These are phyloP conservation scores for Thalassiosira livingstoniorum DNA, from an alignment of 352 stramenopile genomes.

Conservation along the genomic window DNA sequence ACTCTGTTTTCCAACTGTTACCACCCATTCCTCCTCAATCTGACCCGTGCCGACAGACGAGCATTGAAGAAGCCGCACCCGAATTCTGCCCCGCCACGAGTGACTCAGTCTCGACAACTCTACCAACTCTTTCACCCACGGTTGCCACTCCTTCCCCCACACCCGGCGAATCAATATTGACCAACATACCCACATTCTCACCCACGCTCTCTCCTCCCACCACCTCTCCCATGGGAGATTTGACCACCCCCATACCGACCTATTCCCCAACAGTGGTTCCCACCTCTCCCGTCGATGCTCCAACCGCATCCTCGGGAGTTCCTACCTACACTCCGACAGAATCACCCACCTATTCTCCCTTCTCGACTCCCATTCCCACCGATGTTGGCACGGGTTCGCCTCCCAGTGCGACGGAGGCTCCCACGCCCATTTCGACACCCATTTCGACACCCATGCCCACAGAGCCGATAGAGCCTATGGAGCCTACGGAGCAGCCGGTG, in stretches of 20 bases:
- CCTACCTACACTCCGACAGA: neutral
- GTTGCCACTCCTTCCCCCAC: neutral
- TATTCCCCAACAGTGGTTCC: neutral
- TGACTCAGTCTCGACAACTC: too few species aligned
- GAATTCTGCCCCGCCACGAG: neutral
- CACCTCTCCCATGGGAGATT: neutral
- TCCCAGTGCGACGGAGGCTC: too few species aligned
- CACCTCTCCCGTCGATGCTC: neutral
- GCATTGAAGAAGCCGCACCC: neutral
- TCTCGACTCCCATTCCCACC: too few species aligned
- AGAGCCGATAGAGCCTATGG: too few species aligned
- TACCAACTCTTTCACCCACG: neutral
- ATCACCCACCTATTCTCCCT: neutral
- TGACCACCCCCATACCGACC: neutral
- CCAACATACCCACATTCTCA: too few species aligned
- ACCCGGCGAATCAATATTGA: too few species aligned
- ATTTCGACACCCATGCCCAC: too few species aligned
- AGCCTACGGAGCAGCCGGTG: too few species aligned
- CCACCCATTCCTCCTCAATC: neutral
- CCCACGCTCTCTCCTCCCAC: neutral
- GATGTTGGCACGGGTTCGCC: too few species aligned
- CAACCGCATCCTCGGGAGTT: too few species aligned
- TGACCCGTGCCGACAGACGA: neutral
- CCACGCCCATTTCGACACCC: too few species aligned
- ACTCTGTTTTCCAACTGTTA: neutral